These are phyloP conservation scores for Morella rubra DNA, from an alignment of 306 rosid species.

Conservation along the genomic window DNA sequence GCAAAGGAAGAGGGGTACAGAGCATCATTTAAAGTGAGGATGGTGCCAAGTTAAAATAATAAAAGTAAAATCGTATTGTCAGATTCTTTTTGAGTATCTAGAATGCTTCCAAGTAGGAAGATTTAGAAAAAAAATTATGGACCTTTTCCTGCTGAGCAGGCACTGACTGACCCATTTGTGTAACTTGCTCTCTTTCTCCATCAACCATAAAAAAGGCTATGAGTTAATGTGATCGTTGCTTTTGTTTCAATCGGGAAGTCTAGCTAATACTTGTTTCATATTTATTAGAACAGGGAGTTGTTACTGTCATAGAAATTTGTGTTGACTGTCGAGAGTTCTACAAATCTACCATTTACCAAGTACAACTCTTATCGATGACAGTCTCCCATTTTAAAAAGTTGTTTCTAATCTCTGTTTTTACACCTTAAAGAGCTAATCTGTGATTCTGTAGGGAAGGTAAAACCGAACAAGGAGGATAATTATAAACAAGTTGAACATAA, in stretches of 20 bases:
- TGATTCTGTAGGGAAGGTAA: no score
- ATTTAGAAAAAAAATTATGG: slow-evolving; percentile 25
- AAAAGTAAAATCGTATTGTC: slow-evolving; percentile 24
- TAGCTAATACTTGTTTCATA: not conserved
- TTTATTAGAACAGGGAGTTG: not conserved
- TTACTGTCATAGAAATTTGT: not conserved
- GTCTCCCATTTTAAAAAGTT: not conserved
- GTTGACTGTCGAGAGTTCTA: not conserved
- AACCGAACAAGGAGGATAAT: no score
- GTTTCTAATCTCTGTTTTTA: not conserved
- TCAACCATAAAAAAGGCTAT: not conserved
- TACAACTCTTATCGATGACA: not conserved
- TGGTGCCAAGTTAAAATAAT: slow-evolving; percentile 42
- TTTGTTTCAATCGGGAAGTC: not conserved
- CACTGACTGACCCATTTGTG: slow-evolving; percentile 18
- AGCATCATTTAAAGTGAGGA: slow-evolving; percentile 41
- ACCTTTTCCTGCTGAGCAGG: not conserved
- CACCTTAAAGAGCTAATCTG: no score
- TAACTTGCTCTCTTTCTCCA: not conserved
- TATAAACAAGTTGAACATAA: no score
- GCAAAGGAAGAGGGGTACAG: slow-evolving; percentile 40
- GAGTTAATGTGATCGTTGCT: not conserved
- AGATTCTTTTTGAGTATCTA: slow-evolving; percentile 16
- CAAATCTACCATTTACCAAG: not conserved
- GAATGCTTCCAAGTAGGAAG: slow-evolving; percentile 49